phyloP scores from a whole-genome alignment of 2,329 filamentous ascomycete species.

The Sarocladium strictum region DNA sequence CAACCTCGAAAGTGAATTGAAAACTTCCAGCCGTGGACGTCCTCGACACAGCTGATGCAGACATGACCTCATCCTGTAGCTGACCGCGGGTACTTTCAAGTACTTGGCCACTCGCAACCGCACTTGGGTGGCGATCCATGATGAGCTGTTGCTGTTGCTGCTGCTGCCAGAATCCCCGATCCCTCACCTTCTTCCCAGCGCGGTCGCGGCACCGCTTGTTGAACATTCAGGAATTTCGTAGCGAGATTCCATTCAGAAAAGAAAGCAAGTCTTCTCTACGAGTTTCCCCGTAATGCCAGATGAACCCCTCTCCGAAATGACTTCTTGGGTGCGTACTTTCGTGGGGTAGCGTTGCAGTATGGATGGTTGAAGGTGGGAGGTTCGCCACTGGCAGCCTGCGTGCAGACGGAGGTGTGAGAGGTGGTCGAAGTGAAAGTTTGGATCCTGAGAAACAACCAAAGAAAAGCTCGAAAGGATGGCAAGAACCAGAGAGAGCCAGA shows the following conservation, averaged over 20 bases:
- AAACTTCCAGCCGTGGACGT: conserved; percentile 14
- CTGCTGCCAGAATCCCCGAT: background rate
- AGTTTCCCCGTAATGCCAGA: no score
- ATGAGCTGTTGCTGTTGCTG: no score
- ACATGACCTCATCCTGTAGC: background rate
- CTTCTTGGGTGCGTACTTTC: background rate
- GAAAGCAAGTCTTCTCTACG: no score
- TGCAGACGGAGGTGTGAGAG: no score
- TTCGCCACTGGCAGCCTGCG: background rate
- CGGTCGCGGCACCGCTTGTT: background rate
- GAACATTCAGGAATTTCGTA: background rate
- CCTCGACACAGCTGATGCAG: background rate
- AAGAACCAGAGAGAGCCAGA: no score
- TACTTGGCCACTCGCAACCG: background rate
- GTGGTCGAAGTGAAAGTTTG: no score
- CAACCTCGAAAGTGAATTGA: conserved; percentile 27
- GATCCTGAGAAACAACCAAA: no score
- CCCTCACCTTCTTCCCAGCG: background rate
- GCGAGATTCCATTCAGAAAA: no score
- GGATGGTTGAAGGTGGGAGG: background rate
- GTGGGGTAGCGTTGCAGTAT: background rate
- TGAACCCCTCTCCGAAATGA: background rate
- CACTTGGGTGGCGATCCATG: background rate
- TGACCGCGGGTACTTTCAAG: background rate
- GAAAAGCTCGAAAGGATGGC: no score